A percentile compares a stretch with the other conserved stretches of the same genome.
These are phyloP conservation scores for Metschnikowia hibisci DNA, from an alignment of 805 yeast genomes.

Conservation along the genomic window DNA sequence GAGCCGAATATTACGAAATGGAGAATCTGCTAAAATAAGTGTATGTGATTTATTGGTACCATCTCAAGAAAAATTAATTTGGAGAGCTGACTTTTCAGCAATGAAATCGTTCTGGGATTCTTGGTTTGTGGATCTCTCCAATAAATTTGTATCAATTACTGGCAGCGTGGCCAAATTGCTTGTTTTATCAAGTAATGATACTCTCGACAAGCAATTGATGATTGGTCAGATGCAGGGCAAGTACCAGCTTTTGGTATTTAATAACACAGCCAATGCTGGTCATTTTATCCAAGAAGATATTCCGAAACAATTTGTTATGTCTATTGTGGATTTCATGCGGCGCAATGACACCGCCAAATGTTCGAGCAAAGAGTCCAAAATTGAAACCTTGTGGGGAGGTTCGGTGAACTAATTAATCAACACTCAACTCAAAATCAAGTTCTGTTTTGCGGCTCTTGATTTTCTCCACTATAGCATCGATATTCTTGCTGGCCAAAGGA, in stretches of 20 bases:
- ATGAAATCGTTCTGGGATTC: constrained; percentile 72
- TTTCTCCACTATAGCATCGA: constrained; percentile 70
- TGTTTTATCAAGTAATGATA: constrained; percentile 84
- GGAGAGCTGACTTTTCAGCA: constrained; percentile 61
- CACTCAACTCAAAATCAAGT: neutral
- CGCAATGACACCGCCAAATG: constrained; percentile 38
- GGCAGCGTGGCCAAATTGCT: constrained; percentile 55
- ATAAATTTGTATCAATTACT: constrained; percentile 30
- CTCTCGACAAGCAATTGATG: constrained; percentile 77
- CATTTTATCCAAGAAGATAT: constrained; percentile 95
- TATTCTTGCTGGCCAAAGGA: constrained; percentile 84
- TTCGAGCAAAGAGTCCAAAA: constrained; percentile 28
- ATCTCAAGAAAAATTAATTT: constrained; percentile 27
- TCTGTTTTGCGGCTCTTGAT: constrained; percentile 41
- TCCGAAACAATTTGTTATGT: constrained; percentile 62
- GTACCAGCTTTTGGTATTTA: constrained; percentile 80
- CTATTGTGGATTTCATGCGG: constrained; percentile 47
- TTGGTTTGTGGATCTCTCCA: constrained; percentile 78
- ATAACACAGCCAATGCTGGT: constrained; percentile 54
- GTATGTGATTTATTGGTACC: constrained; percentile 61
- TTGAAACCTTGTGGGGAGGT: constrained; percentile 40
- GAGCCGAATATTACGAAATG: constrained; percentile 50
- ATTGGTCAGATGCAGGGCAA: constrained; percentile 98
- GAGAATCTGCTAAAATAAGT: constrained; percentile 65
- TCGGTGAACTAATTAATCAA: constrained; percentile 7